phyloP scores from a whole-genome alignment of 805 yeast genomes.

The Cyberlindnera xishuangbannaensis region DNA sequence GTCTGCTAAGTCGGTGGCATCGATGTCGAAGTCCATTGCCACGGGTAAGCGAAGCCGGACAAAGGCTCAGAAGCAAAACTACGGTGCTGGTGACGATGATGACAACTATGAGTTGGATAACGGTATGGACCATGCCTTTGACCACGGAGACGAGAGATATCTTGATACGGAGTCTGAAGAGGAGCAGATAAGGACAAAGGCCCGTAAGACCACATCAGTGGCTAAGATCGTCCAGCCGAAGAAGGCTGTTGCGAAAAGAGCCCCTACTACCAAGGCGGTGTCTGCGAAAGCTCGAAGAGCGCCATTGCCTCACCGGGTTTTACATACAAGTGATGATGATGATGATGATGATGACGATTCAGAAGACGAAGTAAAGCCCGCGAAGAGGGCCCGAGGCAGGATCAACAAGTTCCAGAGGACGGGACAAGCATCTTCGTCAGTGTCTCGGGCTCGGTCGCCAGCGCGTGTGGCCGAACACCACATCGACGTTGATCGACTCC shows the following conservation, averaged over 20 bases:
- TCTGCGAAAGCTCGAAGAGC: constrained; percentile 7
- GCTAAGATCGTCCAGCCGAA: constrained; percentile 5
- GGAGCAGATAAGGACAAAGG: constrained; percentile 1
- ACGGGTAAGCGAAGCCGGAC: constrained; percentile 1
- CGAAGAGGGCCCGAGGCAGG: constrained; percentile 5
- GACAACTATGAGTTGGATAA: constrained; percentile 1
- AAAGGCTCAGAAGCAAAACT: background rate
- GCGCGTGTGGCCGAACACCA: constrained; percentile 8
- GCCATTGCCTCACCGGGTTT: constrained; percentile 1
- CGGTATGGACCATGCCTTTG: too few relatives aligned
- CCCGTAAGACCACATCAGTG: constrained; percentile 1
- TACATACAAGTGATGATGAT: constrained; percentile 5
- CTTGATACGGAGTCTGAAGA: constrained; percentile 8
- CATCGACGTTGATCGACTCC: constrained; percentile 16
- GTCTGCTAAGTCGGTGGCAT: constrained; percentile 3
- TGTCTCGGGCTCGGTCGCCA: constrained; percentile 1
- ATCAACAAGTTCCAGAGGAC: constrained; percentile 10
- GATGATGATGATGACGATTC: constrained; percentile 4
- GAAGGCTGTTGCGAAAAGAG: constrained; percentile 6
- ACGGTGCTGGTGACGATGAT: constrained; percentile 3
- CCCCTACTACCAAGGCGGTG: background rate
- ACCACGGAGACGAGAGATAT: constrained; percentile 5
- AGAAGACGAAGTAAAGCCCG: background rate
- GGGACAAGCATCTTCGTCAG: background rate
- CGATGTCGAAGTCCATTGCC: constrained; percentile 16